Conservation (phyloP, 2,329 filamentous ascomycete species). For the Dactylellina parvicollis region DNA sequence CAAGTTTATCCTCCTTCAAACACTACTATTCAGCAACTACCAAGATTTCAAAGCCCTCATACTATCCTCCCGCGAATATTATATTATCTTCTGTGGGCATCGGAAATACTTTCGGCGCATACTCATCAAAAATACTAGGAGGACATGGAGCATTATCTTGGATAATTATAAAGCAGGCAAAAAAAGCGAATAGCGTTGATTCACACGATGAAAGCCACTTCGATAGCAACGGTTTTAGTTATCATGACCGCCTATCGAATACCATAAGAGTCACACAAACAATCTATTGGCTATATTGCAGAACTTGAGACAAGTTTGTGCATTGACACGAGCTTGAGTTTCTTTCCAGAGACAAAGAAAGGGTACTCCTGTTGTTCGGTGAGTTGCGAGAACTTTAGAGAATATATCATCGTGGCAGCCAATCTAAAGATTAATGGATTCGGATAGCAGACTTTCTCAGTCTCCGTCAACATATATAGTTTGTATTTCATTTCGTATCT, state of each 20-base stretch:
- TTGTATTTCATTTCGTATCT: conserved; percentile 28
- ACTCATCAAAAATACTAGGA: conserved; percentile 21
- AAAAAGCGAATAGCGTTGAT: not conserved
- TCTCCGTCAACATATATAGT: not conserved
- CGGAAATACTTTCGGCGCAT: conserved; percentile 36
- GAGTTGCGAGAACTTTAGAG: too few relatives aligned
- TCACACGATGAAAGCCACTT: too few relatives aligned
- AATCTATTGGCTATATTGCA: too few relatives aligned
- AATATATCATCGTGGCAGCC: too few relatives aligned
- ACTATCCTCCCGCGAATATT: conserved; percentile 24
- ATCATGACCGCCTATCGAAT: too few relatives aligned
- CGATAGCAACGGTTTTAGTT: too few relatives aligned
- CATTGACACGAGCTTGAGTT: too few relatives aligned
- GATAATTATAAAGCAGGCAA: not conserved
- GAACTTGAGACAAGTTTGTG: too few relatives aligned
- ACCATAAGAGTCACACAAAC: too few relatives aligned
- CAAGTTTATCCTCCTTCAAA: conserved; percentile 27
- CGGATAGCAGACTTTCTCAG: not conserved
- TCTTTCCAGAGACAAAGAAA: too few relatives aligned
- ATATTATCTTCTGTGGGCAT: conserved; percentile 18
- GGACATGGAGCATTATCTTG: not conserved
- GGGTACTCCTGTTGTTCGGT: too few relatives aligned
- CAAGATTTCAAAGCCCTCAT: conserved; percentile 5
- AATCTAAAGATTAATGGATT: too few relatives aligned
- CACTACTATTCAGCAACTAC: conserved; percentile 8